These are phyloP conservation scores for Colletotrichum godetiae DNA, from an alignment of 2,329 filamentous ascomycete species.

Conservation along the genomic window DNA sequence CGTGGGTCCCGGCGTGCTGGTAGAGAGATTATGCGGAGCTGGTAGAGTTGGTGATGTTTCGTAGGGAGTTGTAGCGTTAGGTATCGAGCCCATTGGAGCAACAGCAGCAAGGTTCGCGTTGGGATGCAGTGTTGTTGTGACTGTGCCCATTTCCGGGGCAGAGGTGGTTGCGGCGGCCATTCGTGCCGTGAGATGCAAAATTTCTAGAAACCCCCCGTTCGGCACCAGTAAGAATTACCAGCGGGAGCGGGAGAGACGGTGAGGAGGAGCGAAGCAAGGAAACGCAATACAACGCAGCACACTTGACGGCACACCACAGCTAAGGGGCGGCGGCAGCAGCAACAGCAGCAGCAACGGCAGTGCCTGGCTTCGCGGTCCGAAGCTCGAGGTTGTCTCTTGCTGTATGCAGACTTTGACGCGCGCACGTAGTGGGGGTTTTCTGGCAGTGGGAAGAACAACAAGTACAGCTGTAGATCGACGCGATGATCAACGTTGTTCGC, in stretches of 20 bases:
- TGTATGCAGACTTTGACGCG: background rate
- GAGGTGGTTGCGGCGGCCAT: conserved; percentile 28
- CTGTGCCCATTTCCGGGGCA: conserved; percentile 23
- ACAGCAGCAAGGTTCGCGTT: conserved; percentile 18
- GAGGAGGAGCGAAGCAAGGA: too few relatives aligned
- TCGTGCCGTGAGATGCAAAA: conserved; percentile 12
- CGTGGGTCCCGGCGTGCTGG: conserved; percentile 10
- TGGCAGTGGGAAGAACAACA: conserved; percentile 16
- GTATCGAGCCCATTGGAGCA: conserved; percentile 20
- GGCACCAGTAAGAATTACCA: conserved; percentile 6
- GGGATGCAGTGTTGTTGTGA: conserved; percentile 21
- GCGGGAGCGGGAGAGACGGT: conserved; percentile 4
- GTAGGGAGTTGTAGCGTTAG: conserved; percentile 4
- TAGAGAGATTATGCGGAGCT: conserved; percentile 19
- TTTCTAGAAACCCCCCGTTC: conserved; percentile 26
- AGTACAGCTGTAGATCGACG: conserved; percentile 23
- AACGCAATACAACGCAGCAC: background rate
- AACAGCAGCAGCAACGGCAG: background rate
- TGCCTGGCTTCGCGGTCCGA: conserved; percentile 20
- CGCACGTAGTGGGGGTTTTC: background rate
- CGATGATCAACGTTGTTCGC: conserved; percentile 16
- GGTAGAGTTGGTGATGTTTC: conserved; percentile 31
- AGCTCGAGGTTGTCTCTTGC: conserved; percentile 12
- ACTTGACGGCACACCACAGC: conserved; percentile 21
- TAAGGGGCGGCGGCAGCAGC: conserved; percentile 9